These are phyloP conservation scores for Ceratobasidium sp. DNA, from an alignment of 1,284 basidiomycete genomes.

Conservation along the genomic window DNA sequence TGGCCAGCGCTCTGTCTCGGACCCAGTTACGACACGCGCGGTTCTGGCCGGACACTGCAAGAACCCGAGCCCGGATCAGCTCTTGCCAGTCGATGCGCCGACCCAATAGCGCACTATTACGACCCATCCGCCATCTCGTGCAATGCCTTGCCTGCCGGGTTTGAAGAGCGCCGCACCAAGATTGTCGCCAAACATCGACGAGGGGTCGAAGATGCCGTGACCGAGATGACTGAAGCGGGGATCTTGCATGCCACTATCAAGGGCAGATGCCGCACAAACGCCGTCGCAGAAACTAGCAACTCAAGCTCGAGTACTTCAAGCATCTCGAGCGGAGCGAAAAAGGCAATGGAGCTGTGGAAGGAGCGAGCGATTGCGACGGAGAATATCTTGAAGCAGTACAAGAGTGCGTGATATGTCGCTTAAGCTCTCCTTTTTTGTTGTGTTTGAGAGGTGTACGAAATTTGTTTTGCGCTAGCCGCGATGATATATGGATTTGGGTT, in stretches of 20 bases:
- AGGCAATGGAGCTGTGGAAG: slow-evolving; percentile 71
- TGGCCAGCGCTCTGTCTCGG: slow-evolving; percentile 50
- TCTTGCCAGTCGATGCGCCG: slow-evolving; percentile 70
- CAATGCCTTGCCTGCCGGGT: slow-evolving; percentile 67
- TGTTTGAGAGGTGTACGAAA: not conserved
- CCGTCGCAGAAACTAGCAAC: slow-evolving; percentile 79
- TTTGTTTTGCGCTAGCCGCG: not conserved
- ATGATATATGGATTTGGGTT: not conserved
- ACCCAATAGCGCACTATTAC: slow-evolving; percentile 70
- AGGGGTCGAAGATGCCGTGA: slow-evolving; percentile 55
- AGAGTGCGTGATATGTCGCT: not conserved
- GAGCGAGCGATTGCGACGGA: slow-evolving; percentile 59
- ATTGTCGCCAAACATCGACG: slow-evolving; percentile 54
- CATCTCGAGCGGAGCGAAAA: slow-evolving; percentile 66
- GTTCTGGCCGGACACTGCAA: slow-evolving; percentile 64
- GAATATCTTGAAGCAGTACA: slow-evolving; percentile 35
- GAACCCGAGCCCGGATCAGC: slow-evolving; percentile 64
- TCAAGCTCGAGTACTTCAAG: slow-evolving; percentile 80
- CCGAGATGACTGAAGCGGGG: slow-evolving; percentile 62
- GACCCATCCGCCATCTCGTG: slow-evolving; percentile 70
- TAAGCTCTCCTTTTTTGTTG: not conserved
- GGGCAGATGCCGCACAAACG: slow-evolving; percentile 83
- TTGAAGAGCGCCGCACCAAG: slow-evolving; percentile 55
- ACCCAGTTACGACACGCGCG: slow-evolving; percentile 62
- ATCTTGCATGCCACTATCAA: slow-evolving; percentile 70